A percentile compares a stretch with the other conserved stretches of the same genome.
Evolutionary conservation across 805 yeast genomes (phyloP).

Genomic region (Ogataea saltuana): DNA sequence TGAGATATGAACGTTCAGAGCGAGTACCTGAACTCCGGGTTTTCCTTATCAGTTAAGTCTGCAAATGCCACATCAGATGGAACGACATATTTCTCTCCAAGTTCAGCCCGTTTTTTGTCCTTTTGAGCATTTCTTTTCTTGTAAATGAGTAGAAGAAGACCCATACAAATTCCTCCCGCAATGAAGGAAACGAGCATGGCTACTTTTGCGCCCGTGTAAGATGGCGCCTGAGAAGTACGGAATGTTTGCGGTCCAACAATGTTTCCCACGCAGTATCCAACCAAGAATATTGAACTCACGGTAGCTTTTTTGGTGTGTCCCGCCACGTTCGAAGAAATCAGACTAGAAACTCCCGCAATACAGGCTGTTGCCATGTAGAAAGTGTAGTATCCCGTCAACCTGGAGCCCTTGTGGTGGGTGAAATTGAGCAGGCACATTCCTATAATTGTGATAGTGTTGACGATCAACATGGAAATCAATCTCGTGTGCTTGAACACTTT

Average conservation of each 20-base stretch:
- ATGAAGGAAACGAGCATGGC: slow-evolving; percentile 19
- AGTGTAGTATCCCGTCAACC: slow-evolving; percentile 34
- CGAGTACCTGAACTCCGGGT: slow-evolving; percentile 11
- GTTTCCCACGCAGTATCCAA: slow-evolving; percentile 66
- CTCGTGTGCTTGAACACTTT: slow-evolving; percentile 25
- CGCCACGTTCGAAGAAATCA: slow-evolving; percentile 44
- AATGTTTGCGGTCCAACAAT: slow-evolving; percentile 73
- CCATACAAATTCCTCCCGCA: slow-evolving; percentile 7
- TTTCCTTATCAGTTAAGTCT: slow-evolving; percentile 18
- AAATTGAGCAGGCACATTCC: slow-evolving; percentile 10
- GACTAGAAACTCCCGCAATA: slow-evolving; percentile 28
- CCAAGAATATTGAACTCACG: slow-evolving; percentile 52
- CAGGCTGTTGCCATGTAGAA: slow-evolving; percentile 26
- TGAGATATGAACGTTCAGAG: no score
- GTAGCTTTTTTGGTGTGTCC: slow-evolving; percentile 34
- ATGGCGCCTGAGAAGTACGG: slow-evolving; percentile 53
- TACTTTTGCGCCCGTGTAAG: slow-evolving; percentile 38
- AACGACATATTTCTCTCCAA: slow-evolving; percentile 14
- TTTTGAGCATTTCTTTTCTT: background rate
- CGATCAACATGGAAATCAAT: slow-evolving; percentile 21
- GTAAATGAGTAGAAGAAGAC: slow-evolving; percentile 10
- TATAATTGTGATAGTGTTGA: slow-evolving; percentile 18
- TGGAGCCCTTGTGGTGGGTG: slow-evolving; percentile 14
- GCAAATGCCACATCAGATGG: slow-evolving; percentile 19
- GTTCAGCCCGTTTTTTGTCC: slow-evolving; percentile 8